Base-by-base conservation (phyloP, 306 rosid genomes). In the Glycine soja region DNA sequence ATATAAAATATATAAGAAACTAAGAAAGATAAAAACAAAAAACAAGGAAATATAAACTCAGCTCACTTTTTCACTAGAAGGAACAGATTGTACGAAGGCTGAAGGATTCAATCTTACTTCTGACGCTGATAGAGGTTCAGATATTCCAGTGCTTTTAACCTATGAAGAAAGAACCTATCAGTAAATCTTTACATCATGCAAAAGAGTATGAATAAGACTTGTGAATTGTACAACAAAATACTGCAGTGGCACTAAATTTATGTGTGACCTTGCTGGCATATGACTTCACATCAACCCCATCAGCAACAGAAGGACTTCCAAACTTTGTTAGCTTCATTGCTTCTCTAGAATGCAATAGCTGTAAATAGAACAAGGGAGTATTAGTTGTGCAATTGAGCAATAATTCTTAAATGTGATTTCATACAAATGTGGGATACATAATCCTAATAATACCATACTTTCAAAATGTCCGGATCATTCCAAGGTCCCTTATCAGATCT, bases 401-500 rank as follows among this genome's bases (percentile, higher is more conserved):
- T 8, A 77, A 72, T 50, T 73, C 59, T 58, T 70, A 18, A 32
- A 58, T n/a, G 46, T 66, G 40, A 69, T 43, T 67, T 52, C 54
- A 50, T 46, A 63, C 14, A 58, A 78, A 71, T 78, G 75, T 51
- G 45, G 53, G 66, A 70, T 66, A 57, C 32, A 76, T 68, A 62
- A 73, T 61, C 81, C 18, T 78, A 78, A 79, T 57, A 64, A 85
- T 83, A 34, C 59, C 91, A 71, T 90, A 95, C 99, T 86, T 93
- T 90, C 88, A 86, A 86, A 84, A 95, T 91, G 59, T 89, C 86
- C 32, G 92, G 93, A 89, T 93, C 90, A 81, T 85, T 91, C 99
- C 99, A 95, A 71, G 99, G 99, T 80, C 99, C 99, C 87, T 87
- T 95, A 88, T 85, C 83, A 86, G 98, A 88, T 84, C 92, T 86